These are phyloP conservation scores for Botrytis porri DNA, from an alignment of 2,329 filamentous ascomycete genomes.

Conservation along the genomic window DNA sequence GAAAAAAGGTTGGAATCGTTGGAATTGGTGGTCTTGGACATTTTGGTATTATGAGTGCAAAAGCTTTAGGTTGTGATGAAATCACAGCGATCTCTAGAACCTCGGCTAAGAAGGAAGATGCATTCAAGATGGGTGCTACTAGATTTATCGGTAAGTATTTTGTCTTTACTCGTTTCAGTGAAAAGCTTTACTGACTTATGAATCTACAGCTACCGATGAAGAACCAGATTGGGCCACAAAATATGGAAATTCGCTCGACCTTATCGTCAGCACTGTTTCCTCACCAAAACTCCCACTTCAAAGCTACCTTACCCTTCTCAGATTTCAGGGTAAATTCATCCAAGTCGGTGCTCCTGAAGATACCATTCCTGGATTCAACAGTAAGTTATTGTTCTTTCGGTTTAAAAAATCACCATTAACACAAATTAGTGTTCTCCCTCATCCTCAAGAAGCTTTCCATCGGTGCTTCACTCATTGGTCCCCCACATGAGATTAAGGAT, in stretches of 20 bases:
- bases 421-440: conserved; percentile 46
- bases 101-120: conserved; percentile 56
- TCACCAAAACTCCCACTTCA: conserved; percentile 58
- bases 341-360: conserved; percentile 66
- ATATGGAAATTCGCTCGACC: conserved; percentile 51
- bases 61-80: conserved; percentile 65
- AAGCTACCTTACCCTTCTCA: conserved; percentile 59
- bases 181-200: background rate
- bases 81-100: conserved; percentile 64
- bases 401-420: background rate
- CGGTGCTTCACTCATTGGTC: conserved; percentile 40
- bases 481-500: conserved; percentile 54
- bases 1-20: conserved; percentile 68
- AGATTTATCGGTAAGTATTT: conserved; percentile 42
- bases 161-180: background rate
- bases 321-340: conserved; percentile 58
- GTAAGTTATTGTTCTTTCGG: background rate
- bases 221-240: conserved; percentile 59
- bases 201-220: conserved; percentile 42
- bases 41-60: conserved; percentile 68
- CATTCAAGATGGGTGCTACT: conserved; percentile 59
- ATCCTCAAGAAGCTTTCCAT: conserved; percentile 54
- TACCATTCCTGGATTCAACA: conserved; percentile 50
- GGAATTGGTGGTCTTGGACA: conserved; percentile 67
- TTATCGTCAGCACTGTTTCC: conserved; percentile 59